phyloP scores from a whole-genome alignment of 169 alveolate species.

The Toxoplasma gondii region DNA sequence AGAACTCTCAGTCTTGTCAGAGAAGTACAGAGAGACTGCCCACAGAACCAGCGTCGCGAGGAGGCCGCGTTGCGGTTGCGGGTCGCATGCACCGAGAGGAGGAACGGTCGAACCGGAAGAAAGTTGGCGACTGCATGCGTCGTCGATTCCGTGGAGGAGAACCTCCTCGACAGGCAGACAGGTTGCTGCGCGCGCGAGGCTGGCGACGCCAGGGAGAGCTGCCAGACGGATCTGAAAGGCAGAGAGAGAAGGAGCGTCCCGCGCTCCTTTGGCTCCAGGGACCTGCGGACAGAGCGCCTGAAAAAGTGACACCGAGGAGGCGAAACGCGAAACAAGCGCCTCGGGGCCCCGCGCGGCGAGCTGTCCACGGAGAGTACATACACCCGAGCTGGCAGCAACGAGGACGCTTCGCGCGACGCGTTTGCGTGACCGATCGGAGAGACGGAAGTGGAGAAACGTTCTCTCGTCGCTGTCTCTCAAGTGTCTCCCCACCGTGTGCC shows the following conservation, averaged over 20 bases:
- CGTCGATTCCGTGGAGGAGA: slow-evolving; percentile 3
- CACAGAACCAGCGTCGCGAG: background rate
- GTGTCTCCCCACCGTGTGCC: too few species aligned
- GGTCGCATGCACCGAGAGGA: background rate
- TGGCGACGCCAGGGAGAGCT: background rate
- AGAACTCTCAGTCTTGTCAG: too few species aligned
- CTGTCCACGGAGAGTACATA: background rate
- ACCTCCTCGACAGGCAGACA: background rate
- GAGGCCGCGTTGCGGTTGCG: slow-evolving; percentile 7
- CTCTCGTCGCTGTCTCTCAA: too few species aligned
- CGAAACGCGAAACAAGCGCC: background rate
- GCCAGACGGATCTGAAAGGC: background rate
- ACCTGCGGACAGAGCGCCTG: background rate
- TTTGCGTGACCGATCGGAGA: background rate
- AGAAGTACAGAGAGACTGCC: background rate
- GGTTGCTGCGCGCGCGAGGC: background rate
- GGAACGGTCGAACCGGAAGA: background rate
- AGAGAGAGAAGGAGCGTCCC: background rate
- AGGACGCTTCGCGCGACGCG: background rate
- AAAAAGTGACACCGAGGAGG: background rate
- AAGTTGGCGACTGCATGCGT: background rate
- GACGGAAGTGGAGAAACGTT: background rate
- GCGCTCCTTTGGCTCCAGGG: background rate
- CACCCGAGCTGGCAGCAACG: background rate
- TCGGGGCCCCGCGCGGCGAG: background rate